Base-by-base conservation (phyloP, 495 filamentous ascomycete genomes). In the Xylaria palmicola region DNA sequence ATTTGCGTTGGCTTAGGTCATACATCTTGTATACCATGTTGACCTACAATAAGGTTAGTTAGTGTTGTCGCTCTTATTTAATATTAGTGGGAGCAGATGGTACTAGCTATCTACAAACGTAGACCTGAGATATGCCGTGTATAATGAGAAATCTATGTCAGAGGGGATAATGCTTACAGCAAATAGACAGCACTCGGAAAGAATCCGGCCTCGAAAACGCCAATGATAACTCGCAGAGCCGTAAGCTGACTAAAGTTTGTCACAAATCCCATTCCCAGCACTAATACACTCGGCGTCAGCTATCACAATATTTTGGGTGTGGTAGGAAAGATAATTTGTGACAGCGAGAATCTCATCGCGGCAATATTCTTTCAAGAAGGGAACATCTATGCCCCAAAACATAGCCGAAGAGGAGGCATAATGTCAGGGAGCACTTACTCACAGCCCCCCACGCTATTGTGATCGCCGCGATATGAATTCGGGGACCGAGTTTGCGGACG, bases 171-270 rank as follows among this genome's bases (percentile, higher is more conserved):
- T 24, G 24, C 59, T 34, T 64, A 68, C 81, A 85, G 68, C 76
- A 87, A 71, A 61, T 86, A 87, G 1, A 83, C 81, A 36, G 82
- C 85, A 65, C 82, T 54, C 6, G 86, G 86, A 62, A 84, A 86
- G 56, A 84, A 88, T 29, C 83, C 83, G 48, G 86, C 83, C 62
- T 88, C 85, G 1, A 88, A 68, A 19, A 81, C 51, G 57, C 86
- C 85, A 12, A 89, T 79, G 3, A 88, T 52, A 0, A 86, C 73
- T 52, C 85, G 79, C 22, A 86, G 71, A 4, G 57, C 84, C 1
- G 77, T 66, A 70, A 88, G 67, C 7, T 68, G 63, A 5, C 74
- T 64, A 71, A 73, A 87, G 1, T 74, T 71, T 2, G 79, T 73
- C 15, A 72, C 74, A 63, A 86, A 87, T 0, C 85, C 86, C 66